Percentiles rank a stretch among this genome's conserved stretches.
Evolutionary conservation across 768 basidiomycete species (phyloP).

Genomic region (Gelatoporia subvermispora): DNA sequence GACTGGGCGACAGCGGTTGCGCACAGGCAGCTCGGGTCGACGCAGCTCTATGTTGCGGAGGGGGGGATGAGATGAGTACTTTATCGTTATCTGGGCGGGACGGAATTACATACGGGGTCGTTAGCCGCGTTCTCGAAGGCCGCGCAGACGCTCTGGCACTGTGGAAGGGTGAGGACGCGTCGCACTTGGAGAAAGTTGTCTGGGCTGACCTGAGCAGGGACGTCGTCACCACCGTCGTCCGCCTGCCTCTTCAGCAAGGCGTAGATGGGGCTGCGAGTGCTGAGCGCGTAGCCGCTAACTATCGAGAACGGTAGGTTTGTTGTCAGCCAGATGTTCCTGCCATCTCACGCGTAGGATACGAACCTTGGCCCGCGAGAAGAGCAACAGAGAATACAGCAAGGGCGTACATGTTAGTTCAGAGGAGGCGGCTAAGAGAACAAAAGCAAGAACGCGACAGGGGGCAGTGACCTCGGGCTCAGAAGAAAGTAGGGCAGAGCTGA

Average conservation of each 20-base stretch:
- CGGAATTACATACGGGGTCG: neutral
- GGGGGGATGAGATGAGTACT: neutral
- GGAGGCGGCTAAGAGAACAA: too few species aligned
- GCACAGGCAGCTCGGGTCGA: conserved; percentile 10
- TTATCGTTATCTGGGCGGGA: too few species aligned
- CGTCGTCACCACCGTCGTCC: neutral
- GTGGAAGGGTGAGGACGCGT: neutral
- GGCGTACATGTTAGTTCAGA: conserved; percentile 7
- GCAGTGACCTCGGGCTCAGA: too few species aligned
- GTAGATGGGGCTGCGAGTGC: neutral
- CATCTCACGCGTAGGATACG: too few species aligned
- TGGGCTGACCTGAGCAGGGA: conserved; percentile 5
- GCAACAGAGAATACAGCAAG: conserved; percentile 5
- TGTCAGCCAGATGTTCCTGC: neutral
- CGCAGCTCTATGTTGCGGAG: conserved; percentile 1
- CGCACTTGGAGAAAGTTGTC: neutral
- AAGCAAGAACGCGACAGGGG: too few species aligned
- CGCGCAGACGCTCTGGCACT: conserved; percentile 10
- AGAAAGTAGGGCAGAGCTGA: too few species aligned
- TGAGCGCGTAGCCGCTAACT: conserved; percentile 5
- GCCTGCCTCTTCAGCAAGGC: conserved; percentile 4
- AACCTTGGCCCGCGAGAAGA: conserved; percentile 11
- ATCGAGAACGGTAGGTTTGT: neutral
- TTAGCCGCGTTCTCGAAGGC: neutral
- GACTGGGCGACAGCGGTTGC: conserved; percentile 2